Base-by-base conservation (phyloP, 768 basidiomycete species). In the Pisolithus sp. region DNA sequence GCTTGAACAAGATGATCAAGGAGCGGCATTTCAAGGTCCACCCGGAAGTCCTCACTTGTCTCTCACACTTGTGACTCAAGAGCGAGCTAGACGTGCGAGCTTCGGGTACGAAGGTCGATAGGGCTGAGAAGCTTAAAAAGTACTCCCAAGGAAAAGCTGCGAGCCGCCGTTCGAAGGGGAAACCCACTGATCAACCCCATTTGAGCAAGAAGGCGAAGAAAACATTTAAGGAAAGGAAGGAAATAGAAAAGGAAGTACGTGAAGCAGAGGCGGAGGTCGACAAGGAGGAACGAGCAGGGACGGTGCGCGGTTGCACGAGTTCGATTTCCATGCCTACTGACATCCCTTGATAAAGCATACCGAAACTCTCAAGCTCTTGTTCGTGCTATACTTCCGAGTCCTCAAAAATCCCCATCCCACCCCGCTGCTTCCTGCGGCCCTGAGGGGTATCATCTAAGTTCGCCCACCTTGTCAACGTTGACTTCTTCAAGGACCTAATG, bases 1-100 rank as follows among this genome's bases (percentile, higher is more conserved):
- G n/a, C n/a, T 70, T 99, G 56, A 93, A 96, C 59, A 83, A 93
- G 53, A 97, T 97, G 89, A 81, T 96, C 66, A 97, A 95, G 67
- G 95, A 96, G 64, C 83, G 85, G 30, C 81, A 82, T 57, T 99
- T 89, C 72, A 83, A 85, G 57, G 83, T 98, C 39, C 87, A 94
- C 62, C 91, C 95, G 8, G 84, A 89, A 53, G 88, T 93, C 43
- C 76, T 98, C 43, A 80, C 85, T 13, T 90, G 88, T 65, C 79
- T 99, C 4, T 75, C 91, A 48, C 79, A 89, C 61, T 76, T 99
- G 41, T 86, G 94, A 15, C 77, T 99, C 37, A 86, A 89, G 68
- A 87, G 79, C 54, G 94, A 97, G 65, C 77, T 98, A 12, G 78
- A 80, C 20, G 80, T 90, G 38, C 80, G 90, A 38, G 83, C 91